Evolutionary conservation across 2,329 filamentous ascomycete genomes (phyloP), one percentile per base, ranked within the genome.

Genomic region (Colletotrichum plurivorum): DNA sequence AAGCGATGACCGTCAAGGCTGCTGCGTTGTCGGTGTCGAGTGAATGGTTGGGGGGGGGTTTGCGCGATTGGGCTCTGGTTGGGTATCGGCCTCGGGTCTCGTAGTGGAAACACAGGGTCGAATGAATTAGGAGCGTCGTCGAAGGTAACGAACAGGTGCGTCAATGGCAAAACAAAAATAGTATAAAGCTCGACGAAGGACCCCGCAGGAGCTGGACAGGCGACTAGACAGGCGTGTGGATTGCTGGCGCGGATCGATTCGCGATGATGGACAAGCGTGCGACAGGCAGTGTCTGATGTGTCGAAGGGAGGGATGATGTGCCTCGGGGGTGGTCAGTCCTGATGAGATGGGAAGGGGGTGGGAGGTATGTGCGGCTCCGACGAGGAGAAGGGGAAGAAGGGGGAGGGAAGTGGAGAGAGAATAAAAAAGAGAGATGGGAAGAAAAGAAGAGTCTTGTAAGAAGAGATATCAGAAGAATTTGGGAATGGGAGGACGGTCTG

Each of bases 61-160:
- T 43, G 71, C 64, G 58, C 67, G 67, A 67, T 54, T 22, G 53
- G 74, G 46, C 74, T 74, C n/a, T 62, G 31, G 36, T 22, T 65
- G 41, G 22, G 45, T 36, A 51, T 65, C 54, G 53, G 48, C 48
- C 48, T 48, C 49, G 7, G 60, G 65, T 68, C 54, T 64, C 54
- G 53, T 27, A n/a, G 31, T 49, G 41, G 66, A 76, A 78, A 77
- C 75, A 78, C 79, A 75, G 76, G 77, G 74, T 74, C 76, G 76
- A 78, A 76, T 75, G 73, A 73, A 83, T 82, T 81, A 82, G 79
- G 80, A 73, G 78, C 76, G 78, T 79, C 79, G 80, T 78, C 75
- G 79, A 81, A 53, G 27, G 43, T 15, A 83, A 83, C 80, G 78
- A 80, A 75, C 72, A 65, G 22, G 20, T 61, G 69, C 65, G 62